Base-by-base conservation (phyloP, 2,329 filamentous ascomycete species). In the Pyrenochaeta sp. region DNA sequence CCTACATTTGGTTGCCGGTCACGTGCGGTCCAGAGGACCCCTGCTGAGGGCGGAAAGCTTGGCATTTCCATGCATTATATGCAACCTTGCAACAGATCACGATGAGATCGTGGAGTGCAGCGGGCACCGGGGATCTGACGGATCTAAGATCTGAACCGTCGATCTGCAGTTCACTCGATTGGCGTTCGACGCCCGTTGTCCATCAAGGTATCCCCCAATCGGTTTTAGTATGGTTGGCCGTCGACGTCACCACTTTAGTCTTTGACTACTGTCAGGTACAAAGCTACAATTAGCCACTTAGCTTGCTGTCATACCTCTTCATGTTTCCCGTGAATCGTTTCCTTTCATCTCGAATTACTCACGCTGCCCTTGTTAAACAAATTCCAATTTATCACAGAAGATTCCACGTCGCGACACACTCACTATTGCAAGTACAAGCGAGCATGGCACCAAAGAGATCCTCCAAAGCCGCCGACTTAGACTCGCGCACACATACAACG, bases 161-260 rank as follows among this genome's bases (percentile, higher is more conserved):
- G 58, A 62, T 58, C 52, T 45, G 43, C 39, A 45, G 54, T 43
- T 45, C 44, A 48, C 46, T 61, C 56, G 42, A 61, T 67, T 58
- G 56, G 60, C 63, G 50, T 59, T 58, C 52, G 49, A 63, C 47
- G 53, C 44, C 50, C 37, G 59, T 51, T 58, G 55, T 52, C 61
- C 59, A 66, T 69, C 64, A 67, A 56, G 60, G 66, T 67, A 34
- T 55, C 45, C 52, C 59, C 52, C 47, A 54, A 66, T 68, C 56
- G 65, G 66, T 59, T 62, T 51, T 61, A 68, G 61, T 48, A 50
- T 52, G 39, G 32, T 32, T 52, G 61, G 43, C 50, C 57, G 61
- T 56, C 67, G 64, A 71, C 68, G 68, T 71, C 68, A 71, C 62
- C 62, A 69, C 64, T 71, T 54, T 54, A 37, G 45, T n/a, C 40